Percentiles rank a stretch among this genome's conserved stretches.
Conservation (phyloP, 1,284 basidiomycete species). For the Apiotrichum laibachii region DNA sequence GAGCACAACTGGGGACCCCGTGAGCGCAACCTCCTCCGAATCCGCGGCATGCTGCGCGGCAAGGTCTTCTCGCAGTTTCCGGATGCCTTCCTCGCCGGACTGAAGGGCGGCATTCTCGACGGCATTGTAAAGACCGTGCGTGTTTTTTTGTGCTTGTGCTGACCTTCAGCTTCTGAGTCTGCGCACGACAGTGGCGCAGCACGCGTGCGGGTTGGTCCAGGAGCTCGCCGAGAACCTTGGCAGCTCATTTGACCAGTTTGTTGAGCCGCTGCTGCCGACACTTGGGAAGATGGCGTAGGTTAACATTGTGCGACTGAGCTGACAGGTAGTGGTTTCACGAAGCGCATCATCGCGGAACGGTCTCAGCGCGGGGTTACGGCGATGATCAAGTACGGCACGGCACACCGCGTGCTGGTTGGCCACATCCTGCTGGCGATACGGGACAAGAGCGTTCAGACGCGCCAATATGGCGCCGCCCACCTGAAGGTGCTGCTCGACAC, state of each 20-base stretch:
- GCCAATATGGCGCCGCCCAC: conserved; percentile 66
- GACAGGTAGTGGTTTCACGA: conserved; percentile 64
- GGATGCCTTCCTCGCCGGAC: conserved; percentile 68
- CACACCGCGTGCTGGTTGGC: conserved; percentile 67
- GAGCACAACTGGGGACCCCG: conserved; percentile 93
- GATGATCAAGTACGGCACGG: conserved; percentile 69
- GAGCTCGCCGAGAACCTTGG: conserved; percentile 73
- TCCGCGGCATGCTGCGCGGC: conserved; percentile 89
- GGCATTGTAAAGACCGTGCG: conserved; percentile 81
- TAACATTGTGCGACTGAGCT: neutral
- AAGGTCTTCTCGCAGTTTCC: conserved; percentile 70
- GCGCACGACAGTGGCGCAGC: conserved; percentile 83
- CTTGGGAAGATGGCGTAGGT: conserved; percentile 71
- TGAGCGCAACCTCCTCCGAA: conserved; percentile 72
- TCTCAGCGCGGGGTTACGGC: conserved; percentile 71
- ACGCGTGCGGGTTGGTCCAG: conserved; percentile 72
- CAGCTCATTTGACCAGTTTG: conserved; percentile 69
- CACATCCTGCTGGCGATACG: conserved; percentile 70
- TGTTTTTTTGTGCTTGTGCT: conserved; percentile 1
- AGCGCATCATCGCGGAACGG: conserved; percentile 84
- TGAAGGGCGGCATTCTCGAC: conserved; percentile 76
- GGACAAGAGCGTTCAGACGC: conserved; percentile 79
- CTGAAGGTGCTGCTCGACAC: conserved; percentile 69
- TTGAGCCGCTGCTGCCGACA: conserved; percentile 69
- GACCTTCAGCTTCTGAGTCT: conserved; percentile 70